Percentiles rank a stretch among this genome's conserved stretches.
Evolutionary conservation across 768 basidiomycete species (phyloP).

Genomic region (Amylocystis lapponica): DNA sequence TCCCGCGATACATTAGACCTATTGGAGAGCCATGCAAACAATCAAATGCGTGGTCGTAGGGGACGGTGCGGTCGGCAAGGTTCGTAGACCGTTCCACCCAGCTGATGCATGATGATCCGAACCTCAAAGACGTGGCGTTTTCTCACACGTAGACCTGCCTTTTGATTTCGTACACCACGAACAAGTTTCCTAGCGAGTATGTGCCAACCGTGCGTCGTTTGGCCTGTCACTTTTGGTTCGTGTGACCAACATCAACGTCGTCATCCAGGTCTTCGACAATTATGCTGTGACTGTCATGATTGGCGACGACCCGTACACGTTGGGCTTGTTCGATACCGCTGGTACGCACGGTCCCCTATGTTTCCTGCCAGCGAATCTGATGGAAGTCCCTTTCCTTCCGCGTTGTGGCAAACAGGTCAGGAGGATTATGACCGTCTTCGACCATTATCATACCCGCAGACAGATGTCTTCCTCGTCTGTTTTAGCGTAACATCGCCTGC

Average conservation of each 20-base stretch:
- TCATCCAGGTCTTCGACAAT: conserved; percentile 81
- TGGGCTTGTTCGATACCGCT: conserved; percentile 98
- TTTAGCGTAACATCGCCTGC: conserved; percentile 99
- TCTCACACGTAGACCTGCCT: conserved; percentile 72
- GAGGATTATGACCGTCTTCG: conserved; percentile 99
- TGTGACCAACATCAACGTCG: neutral
- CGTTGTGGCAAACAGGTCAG: conserved; percentile 57
- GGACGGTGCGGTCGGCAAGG: conserved; percentile 98
- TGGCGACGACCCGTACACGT: conserved; percentile 97
- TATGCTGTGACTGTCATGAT: conserved; percentile 99
- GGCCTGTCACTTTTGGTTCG: conserved; percentile 9
- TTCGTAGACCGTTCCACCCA: conserved; percentile 37
- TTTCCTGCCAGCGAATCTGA: neutral
- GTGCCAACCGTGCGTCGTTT: conserved; percentile 81
- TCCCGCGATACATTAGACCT: conserved; percentile 14
- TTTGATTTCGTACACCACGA: conserved; percentile 95
- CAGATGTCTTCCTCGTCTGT: conserved; percentile 98
- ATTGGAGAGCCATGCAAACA: conserved; percentile 67
- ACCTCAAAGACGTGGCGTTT: neutral
- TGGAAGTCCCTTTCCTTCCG: conserved; percentile 4
- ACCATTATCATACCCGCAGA: conserved; percentile 98
- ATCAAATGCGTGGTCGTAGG: conserved; percentile 98
- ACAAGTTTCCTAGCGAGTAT: conserved; percentile 99
- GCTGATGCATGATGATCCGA: neutral
- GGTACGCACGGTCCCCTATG: conserved; percentile 46